Evolutionary conservation across 352 stramenopile species (phyloP).

Genomic region (Globisporangium nagaii): DNA sequence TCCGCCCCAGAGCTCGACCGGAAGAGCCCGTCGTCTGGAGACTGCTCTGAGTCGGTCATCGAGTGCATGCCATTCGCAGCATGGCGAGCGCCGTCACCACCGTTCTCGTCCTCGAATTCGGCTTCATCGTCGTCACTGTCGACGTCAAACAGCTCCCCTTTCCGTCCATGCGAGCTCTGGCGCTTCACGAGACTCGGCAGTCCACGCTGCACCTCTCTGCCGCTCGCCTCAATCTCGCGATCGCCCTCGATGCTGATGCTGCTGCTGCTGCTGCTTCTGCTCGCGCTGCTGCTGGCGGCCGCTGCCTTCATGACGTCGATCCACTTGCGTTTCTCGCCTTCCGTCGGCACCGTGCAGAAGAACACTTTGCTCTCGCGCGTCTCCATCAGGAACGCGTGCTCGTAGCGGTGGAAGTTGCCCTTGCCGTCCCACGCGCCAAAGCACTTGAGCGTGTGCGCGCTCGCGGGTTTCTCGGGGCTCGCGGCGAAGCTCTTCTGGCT

Average conservation of each 20-base stretch:
- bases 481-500: constrained; percentile 31
- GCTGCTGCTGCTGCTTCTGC: too few relatives aligned
- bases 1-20: constrained; percentile 29
- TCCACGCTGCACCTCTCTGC: too few relatives aligned
- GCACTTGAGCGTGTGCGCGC: constrained; percentile 56
- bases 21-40: constrained; percentile 27
- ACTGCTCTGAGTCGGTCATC: constrained; percentile 9
- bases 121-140: too few relatives aligned
- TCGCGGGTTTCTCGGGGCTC: constrained; percentile 43
- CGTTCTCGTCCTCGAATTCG: constrained; percentile 9
- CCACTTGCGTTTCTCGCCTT: constrained; percentile 54
- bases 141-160: too few relatives aligned
- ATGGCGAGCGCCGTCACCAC: constrained; percentile 11
- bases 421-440: constrained; percentile 76
- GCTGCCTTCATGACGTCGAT: constrained; percentile 63
- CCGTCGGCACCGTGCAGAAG: constrained; percentile 54
- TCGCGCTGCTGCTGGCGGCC: too few relatives aligned
- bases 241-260: too few relatives aligned
- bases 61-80: constrained; percentile 5
- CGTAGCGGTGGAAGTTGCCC: constrained; percentile 69
- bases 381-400: constrained; percentile 67
- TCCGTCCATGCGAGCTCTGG: too few relatives aligned
- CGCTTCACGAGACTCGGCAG: too few relatives aligned
- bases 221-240: too few relatives aligned
- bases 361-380: constrained; percentile 70